A percentile compares a stretch with the other conserved stretches of the same genome.
These are phyloP conservation scores for Tilletia horrida DNA, from an alignment of 1,284 basidiomycete species.

Conservation along the genomic window DNA sequence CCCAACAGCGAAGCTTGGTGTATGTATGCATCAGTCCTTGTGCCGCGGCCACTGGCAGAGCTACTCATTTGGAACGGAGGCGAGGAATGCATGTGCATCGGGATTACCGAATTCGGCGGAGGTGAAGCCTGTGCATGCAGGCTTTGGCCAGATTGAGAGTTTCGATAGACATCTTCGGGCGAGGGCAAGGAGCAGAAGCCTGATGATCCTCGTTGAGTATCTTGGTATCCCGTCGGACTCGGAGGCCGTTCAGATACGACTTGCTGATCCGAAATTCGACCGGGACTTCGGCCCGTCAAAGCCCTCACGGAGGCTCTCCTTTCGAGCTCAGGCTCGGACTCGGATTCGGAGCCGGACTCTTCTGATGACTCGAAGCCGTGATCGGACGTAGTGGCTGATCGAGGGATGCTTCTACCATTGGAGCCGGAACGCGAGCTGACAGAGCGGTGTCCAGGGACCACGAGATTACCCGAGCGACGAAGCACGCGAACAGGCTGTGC, in stretches of 20 bases:
- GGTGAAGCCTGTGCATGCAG: neutral
- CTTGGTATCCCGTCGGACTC: neutral
- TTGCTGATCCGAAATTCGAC: neutral
- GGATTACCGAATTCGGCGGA: neutral
- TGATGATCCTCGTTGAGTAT: neutral
- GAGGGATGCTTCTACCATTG: neutral
- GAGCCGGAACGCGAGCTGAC: neutral
- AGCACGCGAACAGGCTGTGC: neutral
- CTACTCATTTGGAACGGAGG: conserved; percentile 6
- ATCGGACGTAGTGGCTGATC: no score
- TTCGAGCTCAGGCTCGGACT: conserved; percentile 4
- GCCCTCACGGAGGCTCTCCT: no score
- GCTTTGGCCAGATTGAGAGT: neutral
- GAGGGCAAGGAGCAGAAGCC: neutral
- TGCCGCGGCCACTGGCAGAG: neutral
- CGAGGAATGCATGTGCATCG: conserved; percentile 15
- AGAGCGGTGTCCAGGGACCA: conserved; percentile 1
- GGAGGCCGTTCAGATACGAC: neutral
- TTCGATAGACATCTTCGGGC: neutral
- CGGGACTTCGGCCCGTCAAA: no score
- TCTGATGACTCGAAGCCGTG: neutral
- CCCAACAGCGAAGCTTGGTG: neutral
- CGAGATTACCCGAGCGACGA: neutral
- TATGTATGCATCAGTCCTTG: neutral
- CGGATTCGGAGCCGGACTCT: conserved; percentile 14